A percentile compares a stretch with the other conserved stretches of the same genome.
Conservation (phyloP, 192 early-diverging fungal genomes). For the Backusella liffmaniae region DNA sequence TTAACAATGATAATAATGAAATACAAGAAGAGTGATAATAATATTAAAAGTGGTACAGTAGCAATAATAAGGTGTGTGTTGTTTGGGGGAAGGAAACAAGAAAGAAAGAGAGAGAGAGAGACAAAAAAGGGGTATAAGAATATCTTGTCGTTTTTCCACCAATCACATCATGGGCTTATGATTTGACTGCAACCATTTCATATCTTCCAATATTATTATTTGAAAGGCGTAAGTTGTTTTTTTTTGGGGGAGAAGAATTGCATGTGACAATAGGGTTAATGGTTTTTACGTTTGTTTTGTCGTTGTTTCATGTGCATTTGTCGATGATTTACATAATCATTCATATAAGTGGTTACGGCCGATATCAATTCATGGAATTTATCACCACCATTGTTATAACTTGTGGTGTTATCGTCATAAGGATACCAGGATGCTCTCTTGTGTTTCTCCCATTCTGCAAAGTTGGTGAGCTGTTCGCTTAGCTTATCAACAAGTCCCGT, state of each 20-base stretch:
- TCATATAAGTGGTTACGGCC: slow-evolving; percentile 14
- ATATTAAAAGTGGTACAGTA: not conserved
- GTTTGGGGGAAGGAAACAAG: not conserved
- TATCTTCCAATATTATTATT: not conserved
- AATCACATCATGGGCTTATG: not conserved
- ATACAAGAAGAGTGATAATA: not conserved
- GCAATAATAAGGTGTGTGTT: not conserved
- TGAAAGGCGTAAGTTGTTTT: not conserved
- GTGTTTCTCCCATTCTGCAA: slow-evolving; percentile 32
- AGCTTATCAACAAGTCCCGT: slow-evolving; percentile 15
- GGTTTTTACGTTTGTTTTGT: slow-evolving; percentile 1
- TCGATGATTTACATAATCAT: slow-evolving; percentile 19
- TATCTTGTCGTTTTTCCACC: not conserved
- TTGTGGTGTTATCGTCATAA: not conserved
- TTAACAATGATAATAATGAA: not conserved
- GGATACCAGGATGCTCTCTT: slow-evolving; percentile 30
- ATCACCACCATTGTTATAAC: slow-evolving; percentile 7
- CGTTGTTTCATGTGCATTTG: slow-evolving; percentile 5
- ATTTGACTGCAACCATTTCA: not conserved
- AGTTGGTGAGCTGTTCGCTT: slow-evolving; percentile 23
- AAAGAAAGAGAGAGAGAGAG: not conserved
- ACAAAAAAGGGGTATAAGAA: not conserved
- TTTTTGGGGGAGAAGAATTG: not conserved
- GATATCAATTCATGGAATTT: slow-evolving; percentile 21
- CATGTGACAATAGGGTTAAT: not conserved